Evolutionary conservation across 1,284 basidiomycete species (phyloP).

Genomic region (Ceratobasidium sp.): DNA sequence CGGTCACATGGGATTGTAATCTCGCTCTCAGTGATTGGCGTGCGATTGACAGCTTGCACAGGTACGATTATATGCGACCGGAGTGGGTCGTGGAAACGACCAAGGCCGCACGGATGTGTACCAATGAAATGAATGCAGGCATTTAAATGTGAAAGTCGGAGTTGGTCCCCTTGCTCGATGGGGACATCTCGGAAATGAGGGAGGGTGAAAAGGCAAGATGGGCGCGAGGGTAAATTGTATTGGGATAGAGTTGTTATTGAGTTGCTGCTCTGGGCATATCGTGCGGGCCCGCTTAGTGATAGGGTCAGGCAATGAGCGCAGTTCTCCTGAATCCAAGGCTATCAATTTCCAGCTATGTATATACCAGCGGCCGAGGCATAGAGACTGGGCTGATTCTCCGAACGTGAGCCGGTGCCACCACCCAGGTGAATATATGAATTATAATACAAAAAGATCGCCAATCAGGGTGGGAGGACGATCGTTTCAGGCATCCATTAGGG

Average conservation of each 20-base stretch:
- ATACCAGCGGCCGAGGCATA: background rate
- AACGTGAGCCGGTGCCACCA: slow-evolving; percentile 5
- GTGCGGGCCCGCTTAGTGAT: background rate
- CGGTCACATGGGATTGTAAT: background rate
- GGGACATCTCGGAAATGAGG: background rate
- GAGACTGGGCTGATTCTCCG: background rate
- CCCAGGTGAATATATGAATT: background rate
- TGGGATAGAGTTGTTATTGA: background rate
- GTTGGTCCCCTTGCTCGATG: background rate
- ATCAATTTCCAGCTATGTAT: background rate
- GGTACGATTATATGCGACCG: slow-evolving; percentile 80
- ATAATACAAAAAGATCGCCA: no score
- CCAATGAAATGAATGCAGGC: background rate
- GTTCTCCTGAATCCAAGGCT: background rate
- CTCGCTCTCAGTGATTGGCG: background rate
- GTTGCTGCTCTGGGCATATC: no score
- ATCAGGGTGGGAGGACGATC: no score
- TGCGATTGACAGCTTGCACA: background rate
- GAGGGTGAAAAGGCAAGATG: background rate
- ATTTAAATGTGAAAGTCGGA: background rate
- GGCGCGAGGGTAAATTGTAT: background rate
- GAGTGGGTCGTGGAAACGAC: slow-evolving; percentile 78
- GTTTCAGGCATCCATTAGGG: background rate
- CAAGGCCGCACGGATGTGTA: slow-evolving; percentile 58
- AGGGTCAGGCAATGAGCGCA: background rate